Evolutionary conservation across 2,329 filamentous ascomycete species (phyloP).

Genomic region (Colletotrichum simmondsii): DNA sequence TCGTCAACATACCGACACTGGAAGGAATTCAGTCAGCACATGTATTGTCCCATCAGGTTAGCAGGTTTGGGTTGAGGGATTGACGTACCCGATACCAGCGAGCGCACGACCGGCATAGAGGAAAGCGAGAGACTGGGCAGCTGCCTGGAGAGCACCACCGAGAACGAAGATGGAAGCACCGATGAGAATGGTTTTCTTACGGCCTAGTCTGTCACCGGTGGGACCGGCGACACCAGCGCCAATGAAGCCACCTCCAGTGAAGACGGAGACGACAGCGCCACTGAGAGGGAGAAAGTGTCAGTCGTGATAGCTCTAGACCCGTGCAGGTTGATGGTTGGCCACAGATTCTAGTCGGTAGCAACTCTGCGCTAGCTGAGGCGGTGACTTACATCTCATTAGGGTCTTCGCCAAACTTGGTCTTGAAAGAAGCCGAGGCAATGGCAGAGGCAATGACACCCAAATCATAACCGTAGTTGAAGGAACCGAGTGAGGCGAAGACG

Average conservation of each 20-base stretch:
- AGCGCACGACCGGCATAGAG: conserved; percentile 78
- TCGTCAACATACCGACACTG: conserved; percentile 57
- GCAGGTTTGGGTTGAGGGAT: not conserved
- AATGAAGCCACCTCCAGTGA: conserved; percentile 81
- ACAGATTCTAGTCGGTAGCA: not conserved
- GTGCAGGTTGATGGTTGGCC: not conserved
- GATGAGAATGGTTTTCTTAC: conserved; percentile 77
- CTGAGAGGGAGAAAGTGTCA: conserved; percentile 43
- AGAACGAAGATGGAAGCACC: conserved; percentile 79
- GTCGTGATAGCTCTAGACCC: not conserved
- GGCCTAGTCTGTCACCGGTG: conserved; percentile 71
- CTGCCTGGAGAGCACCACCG: conserved; percentile 80
- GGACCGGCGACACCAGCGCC: conserved; percentile 74
- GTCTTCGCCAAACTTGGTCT: conserved; percentile 47
- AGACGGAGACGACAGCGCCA: conserved; percentile 80
- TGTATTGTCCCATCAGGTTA: not conserved
- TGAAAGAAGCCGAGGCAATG: conserved; percentile 60
- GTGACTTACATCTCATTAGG: conserved; percentile 49
- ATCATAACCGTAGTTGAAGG: conserved; percentile 66
- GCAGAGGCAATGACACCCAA: conserved; percentile 64
- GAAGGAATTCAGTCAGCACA: not conserved
- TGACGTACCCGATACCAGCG: conserved; percentile 66
- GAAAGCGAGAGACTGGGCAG: conserved; percentile 66
- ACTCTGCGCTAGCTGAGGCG: no score
- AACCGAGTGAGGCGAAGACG: conserved; percentile 66